These are phyloP conservation scores for Globisporangium okanoganense DNA, from an alignment of 352 stramenopile species.

Conservation along the genomic window DNA sequence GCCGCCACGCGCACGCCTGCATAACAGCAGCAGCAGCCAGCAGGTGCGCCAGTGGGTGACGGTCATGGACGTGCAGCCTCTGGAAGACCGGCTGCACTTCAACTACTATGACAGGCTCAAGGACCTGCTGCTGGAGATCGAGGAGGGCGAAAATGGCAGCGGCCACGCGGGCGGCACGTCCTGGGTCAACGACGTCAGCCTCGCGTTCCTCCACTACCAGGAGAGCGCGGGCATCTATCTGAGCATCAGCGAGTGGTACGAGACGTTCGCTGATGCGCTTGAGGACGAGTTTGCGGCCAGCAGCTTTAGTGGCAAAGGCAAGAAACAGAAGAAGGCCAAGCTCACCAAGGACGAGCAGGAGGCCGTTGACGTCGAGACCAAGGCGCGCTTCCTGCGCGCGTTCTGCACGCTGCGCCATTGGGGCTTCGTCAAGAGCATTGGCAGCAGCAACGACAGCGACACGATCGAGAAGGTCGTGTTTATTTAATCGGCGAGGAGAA, in stretches of 20 bases:
- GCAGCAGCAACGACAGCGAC: slow-evolving; percentile 42
- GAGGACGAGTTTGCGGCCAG: slow-evolving; percentile 21
- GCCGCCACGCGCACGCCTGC: background rate
- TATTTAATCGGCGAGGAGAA: slow-evolving; percentile 33
- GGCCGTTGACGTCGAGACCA: slow-evolving; percentile 25
- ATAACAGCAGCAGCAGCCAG: background rate
- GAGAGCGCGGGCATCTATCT: slow-evolving; percentile 58
- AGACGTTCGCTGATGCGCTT: slow-evolving; percentile 43
- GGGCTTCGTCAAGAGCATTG: slow-evolving; percentile 54
- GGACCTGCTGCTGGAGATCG: slow-evolving; percentile 36
- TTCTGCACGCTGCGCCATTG: slow-evolving; percentile 69
- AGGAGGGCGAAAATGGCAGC: slow-evolving; percentile 18
- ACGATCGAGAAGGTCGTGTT: slow-evolving; percentile 80
- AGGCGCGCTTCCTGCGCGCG: slow-evolving; percentile 64
- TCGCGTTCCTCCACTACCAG: slow-evolving; percentile 70
- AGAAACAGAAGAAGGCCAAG: slow-evolving; percentile 17
- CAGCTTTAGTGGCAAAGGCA: background rate
- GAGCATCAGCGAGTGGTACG: slow-evolving; percentile 66
- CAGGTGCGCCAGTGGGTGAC: slow-evolving; percentile 24
- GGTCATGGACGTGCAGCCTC: slow-evolving; percentile 20
- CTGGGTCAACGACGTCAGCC: slow-evolving; percentile 55
- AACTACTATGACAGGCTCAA: slow-evolving; percentile 57
- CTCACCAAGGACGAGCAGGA: slow-evolving; percentile 11
- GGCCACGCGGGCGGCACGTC: slow-evolving; percentile 12
- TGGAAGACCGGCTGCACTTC: slow-evolving; percentile 38